Percentiles rank a stretch among this genome's conserved stretches.
Evolutionary conservation across 495 filamentous ascomycete species (phyloP).

Genomic region (Letharia lupina): DNA sequence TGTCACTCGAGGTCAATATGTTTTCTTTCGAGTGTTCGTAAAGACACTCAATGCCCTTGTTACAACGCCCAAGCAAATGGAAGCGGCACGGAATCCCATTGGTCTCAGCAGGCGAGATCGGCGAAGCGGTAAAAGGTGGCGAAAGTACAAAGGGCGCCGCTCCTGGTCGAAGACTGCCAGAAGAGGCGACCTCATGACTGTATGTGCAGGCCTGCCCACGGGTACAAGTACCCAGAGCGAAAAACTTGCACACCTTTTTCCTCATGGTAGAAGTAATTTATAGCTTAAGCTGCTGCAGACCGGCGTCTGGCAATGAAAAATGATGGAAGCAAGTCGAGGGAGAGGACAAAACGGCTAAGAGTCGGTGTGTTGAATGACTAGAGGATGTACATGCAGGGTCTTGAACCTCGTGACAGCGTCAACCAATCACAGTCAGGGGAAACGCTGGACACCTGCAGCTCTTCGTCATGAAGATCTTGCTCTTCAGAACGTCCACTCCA

Average conservation of each 20-base stretch:
- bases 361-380: background rate
- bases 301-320: background rate
- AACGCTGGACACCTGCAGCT: background rate
- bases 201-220: conserved; percentile 5
- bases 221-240: conserved; percentile 8
- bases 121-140: background rate
- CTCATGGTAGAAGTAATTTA: background rate
- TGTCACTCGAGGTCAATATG: background rate
- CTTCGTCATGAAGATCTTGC: background rate
- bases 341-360: background rate
- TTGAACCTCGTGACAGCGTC: background rate
- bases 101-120: too few relatives aligned
- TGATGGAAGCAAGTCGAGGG: background rate
- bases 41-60: conserved; percentile 8
- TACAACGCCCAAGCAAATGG: conserved; percentile 3
- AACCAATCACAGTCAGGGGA: background rate
- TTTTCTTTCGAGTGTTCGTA: background rate
- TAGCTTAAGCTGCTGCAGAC: background rate
- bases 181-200: conserved; percentile 2
- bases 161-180: background rate
- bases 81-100: conserved; percentile 7
- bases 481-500: background rate
- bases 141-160: background rate
- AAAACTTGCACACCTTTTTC: conserved; percentile 13
- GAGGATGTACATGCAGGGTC: background rate